Evolutionary conservation across 768 basidiomycete genomes (phyloP), one percentile per base, ranked within the genome.

Genomic region (Thelephora aurantiotincta): DNA sequence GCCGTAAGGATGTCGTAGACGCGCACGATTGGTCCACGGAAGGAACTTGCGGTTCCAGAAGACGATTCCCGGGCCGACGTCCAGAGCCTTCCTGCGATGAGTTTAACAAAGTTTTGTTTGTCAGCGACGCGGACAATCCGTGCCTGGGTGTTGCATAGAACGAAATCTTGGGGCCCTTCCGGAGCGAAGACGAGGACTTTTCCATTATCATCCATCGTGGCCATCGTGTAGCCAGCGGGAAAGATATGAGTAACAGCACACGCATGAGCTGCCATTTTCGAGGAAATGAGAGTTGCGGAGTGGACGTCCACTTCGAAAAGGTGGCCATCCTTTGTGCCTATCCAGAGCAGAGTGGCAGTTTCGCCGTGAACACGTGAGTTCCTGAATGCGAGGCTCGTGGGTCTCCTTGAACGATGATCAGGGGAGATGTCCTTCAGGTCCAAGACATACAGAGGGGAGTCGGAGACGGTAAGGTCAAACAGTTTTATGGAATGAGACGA

Each of bases 241-340:
- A 87, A 82, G 26, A 97, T 83, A 52, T 78, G 68, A 1, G 73
- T 73, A 47, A 97, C 70, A 0, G 81, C 63, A 48, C 78, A 70
- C 0, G 76, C 56, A 57, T 96, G 93, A 0, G 74, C 75, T 11
- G 69, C 67, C 33, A 71, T 67, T 51, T 80, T 85, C 30, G 70
- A 65, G 12, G 75, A 77, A 1, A 69, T 68, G 16, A 90, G 61
- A 4, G 55, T 53, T 0, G 80, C 82, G 2, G 71, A 77, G 46
- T 72, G 63, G 35, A 84, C 67, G 57, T 97, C 89, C 48, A 94
- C 53, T 67, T 96, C 92, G 53, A 82, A 71, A 20, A 99, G 50
- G 60, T 84, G 79, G 0, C 94, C 94, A 20, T 94, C 90, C 65
- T 86, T 91, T 23, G 89, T 89, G 3, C 93, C 94, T 11, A 82